Conservation (phyloP, 73 alveolate species). For the Paramecium bursaria region DNA sequence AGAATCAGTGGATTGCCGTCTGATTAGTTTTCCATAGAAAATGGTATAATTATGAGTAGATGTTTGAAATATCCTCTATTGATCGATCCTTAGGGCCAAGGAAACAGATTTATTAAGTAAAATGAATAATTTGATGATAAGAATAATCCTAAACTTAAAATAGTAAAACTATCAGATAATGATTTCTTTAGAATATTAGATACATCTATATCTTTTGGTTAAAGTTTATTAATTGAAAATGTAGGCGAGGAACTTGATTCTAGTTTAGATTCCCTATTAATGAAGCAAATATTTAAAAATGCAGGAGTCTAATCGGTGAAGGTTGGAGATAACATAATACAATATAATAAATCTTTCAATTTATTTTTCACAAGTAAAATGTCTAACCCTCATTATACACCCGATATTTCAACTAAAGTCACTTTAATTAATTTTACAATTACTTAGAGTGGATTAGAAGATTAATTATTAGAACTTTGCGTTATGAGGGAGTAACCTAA, state of each 20-base stretch:
- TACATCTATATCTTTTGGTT: constrained; percentile 87
- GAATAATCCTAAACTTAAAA: no score
- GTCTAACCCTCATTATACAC: constrained; percentile 99
- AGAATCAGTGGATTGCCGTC: constrained; percentile 97
- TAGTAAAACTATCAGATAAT: constrained; percentile 82
- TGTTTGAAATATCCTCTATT: constrained; percentile 98
- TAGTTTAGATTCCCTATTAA: constrained; percentile 89
- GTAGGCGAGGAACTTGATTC: constrained; percentile 98
- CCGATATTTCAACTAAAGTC: constrained; percentile 97
- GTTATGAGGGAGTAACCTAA: constrained; percentile 51
- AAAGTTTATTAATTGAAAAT: constrained; percentile 93
- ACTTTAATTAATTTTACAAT: constrained; percentile 95
- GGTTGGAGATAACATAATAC: constrained; percentile 84
- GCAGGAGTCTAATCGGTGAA: constrained; percentile 87
- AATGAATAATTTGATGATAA: constrained; percentile 70
- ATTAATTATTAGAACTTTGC: constrained; percentile 76
- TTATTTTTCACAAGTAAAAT: constrained; percentile 98
- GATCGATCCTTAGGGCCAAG: constrained; percentile 99
- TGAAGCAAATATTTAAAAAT: constrained; percentile 89
- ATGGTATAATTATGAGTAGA: constrained; percentile 97
- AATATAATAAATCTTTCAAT: constrained; percentile 41
- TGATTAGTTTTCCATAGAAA: constrained; percentile 98
- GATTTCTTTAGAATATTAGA: constrained; percentile 87
- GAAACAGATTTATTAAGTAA: constrained; percentile 81
- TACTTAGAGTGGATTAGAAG: constrained; percentile 98